Conservation (phyloP, 2,329 filamentous ascomycete genomes). For the Ophiostoma ips region DNA sequence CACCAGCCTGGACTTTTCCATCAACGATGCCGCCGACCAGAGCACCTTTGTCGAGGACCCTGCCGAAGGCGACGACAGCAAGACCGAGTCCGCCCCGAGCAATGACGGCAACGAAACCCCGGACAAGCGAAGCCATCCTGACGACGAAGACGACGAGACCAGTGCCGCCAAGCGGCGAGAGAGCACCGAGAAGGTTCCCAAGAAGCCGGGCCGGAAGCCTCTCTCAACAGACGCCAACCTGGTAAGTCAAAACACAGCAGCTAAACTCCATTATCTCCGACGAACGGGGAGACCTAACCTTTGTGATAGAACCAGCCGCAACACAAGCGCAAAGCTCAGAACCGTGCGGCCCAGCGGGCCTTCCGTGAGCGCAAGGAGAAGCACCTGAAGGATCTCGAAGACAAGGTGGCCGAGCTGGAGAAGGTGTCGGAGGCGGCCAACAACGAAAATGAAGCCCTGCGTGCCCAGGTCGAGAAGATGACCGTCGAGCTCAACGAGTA, state of each 20-base stretch:
- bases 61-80: slow-evolving; percentile 17
- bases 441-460: slow-evolving; percentile 72
- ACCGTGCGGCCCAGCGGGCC: slow-evolving; percentile 79
- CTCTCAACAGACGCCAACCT: slow-evolving; percentile 90
- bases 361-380: slow-evolving; percentile 93
- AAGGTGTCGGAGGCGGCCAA: slow-evolving; percentile 72
- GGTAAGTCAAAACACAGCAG: slow-evolving; percentile 56
- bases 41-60: slow-evolving; percentile 39
- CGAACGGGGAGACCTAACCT: neutral
- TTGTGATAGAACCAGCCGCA: neutral
- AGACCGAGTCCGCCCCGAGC: slow-evolving; percentile 29
- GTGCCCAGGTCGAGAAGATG: slow-evolving; percentile 78
- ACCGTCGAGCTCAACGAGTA: slow-evolving; percentile 79
- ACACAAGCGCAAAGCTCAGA: slow-evolving; percentile 91
- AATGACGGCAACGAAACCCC: slow-evolving; percentile 48
- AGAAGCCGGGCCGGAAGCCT: slow-evolving; percentile 94
- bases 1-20: slow-evolving; percentile 62
- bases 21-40: slow-evolving; percentile 35
- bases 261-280: slow-evolving; percentile 5
- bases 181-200: slow-evolving; percentile 69
- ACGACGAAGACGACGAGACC: slow-evolving; percentile 48
- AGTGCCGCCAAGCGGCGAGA: slow-evolving; percentile 58
- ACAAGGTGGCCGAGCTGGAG: slow-evolving; percentile 60
- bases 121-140: slow-evolving; percentile 61
- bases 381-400: slow-evolving; percentile 74